Percentiles rank a stretch among this genome's conserved stretches.
These are phyloP conservation scores for baker's yeast (Saccharomyces cerevisiae) DNA, from an alignment of 805 yeast species.

Conservation along the genomic window DNA sequence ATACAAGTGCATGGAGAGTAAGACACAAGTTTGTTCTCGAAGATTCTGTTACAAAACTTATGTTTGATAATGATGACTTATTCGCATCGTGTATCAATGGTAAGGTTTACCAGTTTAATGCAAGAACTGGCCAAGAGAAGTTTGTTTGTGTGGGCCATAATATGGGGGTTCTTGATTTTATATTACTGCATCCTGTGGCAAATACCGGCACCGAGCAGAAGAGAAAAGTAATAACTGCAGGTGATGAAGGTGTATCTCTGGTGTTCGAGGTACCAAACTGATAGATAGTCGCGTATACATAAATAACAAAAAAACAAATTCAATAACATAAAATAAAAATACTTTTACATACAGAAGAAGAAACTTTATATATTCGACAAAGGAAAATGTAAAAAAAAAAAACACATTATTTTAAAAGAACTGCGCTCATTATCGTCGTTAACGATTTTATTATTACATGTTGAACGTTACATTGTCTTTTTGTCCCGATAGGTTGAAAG, in stretches of 20 bases:
- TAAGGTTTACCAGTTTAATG: conserved; percentile 77
- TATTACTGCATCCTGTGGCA: conserved; percentile 41
- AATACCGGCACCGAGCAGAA: conserved; percentile 30
- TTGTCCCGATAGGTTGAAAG: background rate
- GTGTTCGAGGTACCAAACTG: conserved; percentile 43
- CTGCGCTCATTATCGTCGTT: background rate
- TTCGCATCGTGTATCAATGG: conserved; percentile 81
- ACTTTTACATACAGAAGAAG: background rate
- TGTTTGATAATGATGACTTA: conserved; percentile 52
- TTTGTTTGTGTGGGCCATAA: conserved; percentile 86
- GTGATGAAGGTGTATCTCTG: conserved; percentile 91
- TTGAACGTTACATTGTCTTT: background rate
- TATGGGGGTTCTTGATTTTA: conserved; percentile 88
- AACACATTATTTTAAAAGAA: background rate
- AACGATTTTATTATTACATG: background rate
- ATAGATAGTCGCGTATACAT: background rate
- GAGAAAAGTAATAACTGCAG: conserved; percentile 78
- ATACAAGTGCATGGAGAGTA: conserved; percentile 77
- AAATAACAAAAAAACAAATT: background rate
- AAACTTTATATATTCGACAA: background rate
- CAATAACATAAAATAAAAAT: background rate
- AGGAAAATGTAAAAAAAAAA: background rate
- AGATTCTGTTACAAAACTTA: conserved; percentile 80
- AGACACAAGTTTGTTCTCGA: conserved; percentile 60
- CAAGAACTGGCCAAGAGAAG: conserved; percentile 70